phyloP scores from a whole-genome alignment of 192 early-diverging fungal species.

The Coemansia sp. region DNA sequence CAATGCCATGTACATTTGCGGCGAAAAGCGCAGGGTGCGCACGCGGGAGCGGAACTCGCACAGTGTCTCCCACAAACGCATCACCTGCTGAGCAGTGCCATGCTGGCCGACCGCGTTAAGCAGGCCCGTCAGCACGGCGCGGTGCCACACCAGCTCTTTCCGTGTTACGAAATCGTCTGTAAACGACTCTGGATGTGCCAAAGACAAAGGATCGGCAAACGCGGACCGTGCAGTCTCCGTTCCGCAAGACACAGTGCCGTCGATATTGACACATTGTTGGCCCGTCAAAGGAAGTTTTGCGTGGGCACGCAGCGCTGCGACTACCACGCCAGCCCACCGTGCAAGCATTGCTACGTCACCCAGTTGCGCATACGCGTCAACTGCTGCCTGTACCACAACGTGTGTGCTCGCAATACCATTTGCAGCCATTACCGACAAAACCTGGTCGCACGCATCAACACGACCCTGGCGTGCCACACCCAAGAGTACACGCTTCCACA shows the following conservation, averaged over 20 bases:
- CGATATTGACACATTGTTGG: constrained; percentile 17
- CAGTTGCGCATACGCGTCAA: constrained; percentile 32
- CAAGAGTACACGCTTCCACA: constrained; percentile 41
- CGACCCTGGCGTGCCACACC: constrained; percentile 28
- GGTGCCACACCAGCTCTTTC: constrained; percentile 45
- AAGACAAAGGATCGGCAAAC: neutral
- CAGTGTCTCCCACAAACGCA: constrained; percentile 39
- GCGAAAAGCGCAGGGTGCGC: constrained; percentile 26
- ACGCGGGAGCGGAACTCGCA: constrained; percentile 11
- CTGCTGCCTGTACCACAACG: constrained; percentile 20
- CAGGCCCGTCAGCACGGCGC: constrained; percentile 17
- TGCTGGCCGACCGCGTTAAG: constrained; percentile 32
- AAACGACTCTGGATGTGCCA: constrained; percentile 30
- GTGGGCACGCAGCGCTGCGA: constrained; percentile 21
- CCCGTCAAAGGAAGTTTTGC: neutral
- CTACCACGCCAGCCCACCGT: constrained; percentile 35
- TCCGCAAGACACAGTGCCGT: neutral
- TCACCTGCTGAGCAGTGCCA: constrained; percentile 15
- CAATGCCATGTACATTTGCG: constrained; percentile 39
- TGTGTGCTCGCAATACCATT: constrained; percentile 14
- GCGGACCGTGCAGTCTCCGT: neutral
- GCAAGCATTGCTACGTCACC: constrained; percentile 32
- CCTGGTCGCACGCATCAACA: constrained; percentile 24
- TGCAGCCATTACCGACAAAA: constrained; percentile 22
- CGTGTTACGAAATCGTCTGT: constrained; percentile 20